Base-by-base conservation (phyloP, 1,284 basidiomycete species). In the Sporisorium graminicola region DNA sequence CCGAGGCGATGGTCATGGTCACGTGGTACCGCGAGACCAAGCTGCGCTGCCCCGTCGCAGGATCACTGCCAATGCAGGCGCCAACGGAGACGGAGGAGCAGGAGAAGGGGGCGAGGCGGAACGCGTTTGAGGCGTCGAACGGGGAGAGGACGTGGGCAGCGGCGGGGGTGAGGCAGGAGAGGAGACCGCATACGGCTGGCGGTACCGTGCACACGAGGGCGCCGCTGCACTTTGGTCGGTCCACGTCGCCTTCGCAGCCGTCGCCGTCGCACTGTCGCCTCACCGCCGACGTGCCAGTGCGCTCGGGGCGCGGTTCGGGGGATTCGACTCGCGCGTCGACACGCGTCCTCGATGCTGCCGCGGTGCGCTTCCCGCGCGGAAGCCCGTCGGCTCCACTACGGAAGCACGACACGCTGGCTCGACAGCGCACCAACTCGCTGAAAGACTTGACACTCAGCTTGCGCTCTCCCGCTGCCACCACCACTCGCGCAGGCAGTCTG, bases 11-110 rank as follows among this genome's bases (percentile, higher is more conserved):
- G 47, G 29, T 42, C 2, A 60, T 70, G 67, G 5, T 65, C 2
- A 42, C 33, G 1, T 70, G 61, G 61, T 70, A 57, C 37, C 57
- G 67, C 18, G 49, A 59, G 20, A 47, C 47, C 18, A 65, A 57
- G 40, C 24, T 50, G 27, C 26, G 37, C 16, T 5, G 29, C 10
- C 10, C 5, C 29, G 29, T 10, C 29, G n/a, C n/a, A n/a, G n/a
- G n/a, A n/a, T n/a, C n/a, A n/a, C n/a, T n/a, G n/a, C n/a, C n/a
- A n/a, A n/a, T n/a, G n/a, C n/a, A n/a, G n/a, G n/a, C n/a, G n/a
- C n/a, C n/a, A n/a, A n/a, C n/a, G 35, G 35, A 37, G 35, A 31
- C 9, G 37, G 16, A 40, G 18, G 18, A n/a, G 37, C 3, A n/a
- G 14, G 37, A n/a, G 37, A 8, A 4, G 37, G 14, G 18, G 37